Conservation (phyloP, 208 protist genomes). For the Leishmania tarentolae region DNA sequence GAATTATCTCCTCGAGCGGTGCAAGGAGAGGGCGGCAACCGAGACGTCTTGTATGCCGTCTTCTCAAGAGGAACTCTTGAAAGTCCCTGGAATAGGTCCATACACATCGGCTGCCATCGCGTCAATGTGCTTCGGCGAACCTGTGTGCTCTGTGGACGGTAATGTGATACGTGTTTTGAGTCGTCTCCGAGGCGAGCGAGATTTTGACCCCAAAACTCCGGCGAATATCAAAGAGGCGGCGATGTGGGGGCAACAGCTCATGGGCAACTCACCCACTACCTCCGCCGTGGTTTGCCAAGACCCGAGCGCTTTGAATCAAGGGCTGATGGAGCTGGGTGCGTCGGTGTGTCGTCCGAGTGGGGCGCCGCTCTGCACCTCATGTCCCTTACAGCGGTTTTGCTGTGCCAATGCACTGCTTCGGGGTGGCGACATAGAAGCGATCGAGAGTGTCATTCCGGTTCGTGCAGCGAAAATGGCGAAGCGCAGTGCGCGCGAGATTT, state of each 20-base stretch:
- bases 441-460: conserved; percentile 83
- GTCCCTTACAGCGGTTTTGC: conserved; percentile 70
- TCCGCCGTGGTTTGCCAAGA: conserved; percentile 28
- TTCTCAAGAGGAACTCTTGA: conserved; percentile 46
- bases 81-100: conserved; percentile 90
- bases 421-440: conserved; percentile 52
- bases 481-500: conserved; percentile 59
- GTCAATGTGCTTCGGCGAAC: conserved; percentile 86
- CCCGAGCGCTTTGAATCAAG: conserved; percentile 87
- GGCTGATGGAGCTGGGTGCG: conserved; percentile 94
- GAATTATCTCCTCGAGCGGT: conserved; percentile 71
- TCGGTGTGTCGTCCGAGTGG: conserved; percentile 81
- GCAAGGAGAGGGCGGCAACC: conserved; percentile 12
- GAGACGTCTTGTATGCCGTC: conserved; percentile 18
- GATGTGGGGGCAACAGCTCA: conserved; percentile 63
- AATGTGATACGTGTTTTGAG: conserved; percentile 94
- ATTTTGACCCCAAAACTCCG: conserved; percentile 78
- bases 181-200: conserved; percentile 69
- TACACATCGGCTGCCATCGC: conserved; percentile 95
- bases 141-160: conserved; percentile 86
- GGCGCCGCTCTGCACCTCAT: conserved; percentile 66
- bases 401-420: conserved; percentile 38
- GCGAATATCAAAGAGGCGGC: conserved; percentile 57
- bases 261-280: conserved; percentile 35
- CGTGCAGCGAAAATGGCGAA: conserved; percentile 44